Base-by-base conservation (phyloP, 2,329 filamentous ascomycete species). In the Diplodia mutila region DNA sequence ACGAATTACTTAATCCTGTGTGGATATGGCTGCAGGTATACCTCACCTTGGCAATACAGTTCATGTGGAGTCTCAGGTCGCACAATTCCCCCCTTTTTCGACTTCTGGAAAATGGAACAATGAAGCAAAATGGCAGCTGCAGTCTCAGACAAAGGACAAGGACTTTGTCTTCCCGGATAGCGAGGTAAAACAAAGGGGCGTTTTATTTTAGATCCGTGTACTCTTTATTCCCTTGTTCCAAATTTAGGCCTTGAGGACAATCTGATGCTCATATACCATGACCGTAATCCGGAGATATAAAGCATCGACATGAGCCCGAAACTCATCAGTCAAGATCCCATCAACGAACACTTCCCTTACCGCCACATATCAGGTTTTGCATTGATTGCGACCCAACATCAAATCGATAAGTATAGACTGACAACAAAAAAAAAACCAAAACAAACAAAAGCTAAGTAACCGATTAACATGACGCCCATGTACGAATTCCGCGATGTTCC, bases 401-500 rank as follows among this genome's bases (percentile, higher is more conserved):
- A 11, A 46, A n/a, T n/a, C 18, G 9, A 46, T n/a, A 37, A 23
- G 25, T 29, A 53, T 11, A 54, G 7, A 39, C 32, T 6, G 29
- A 32, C 29, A 32, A 32, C 29, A 32, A n/a, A n/a, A n/a, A n/a
- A n/a, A n/a, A n/a, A n/a, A n/a, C n/a, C n/a, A n/a, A n/a, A 8
- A 42, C 32, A 25, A 29, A 16, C 2, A 46, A 39, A 18, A 11
- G 6, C 14, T 8, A 12, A 4, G 12, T 5, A 16, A 42, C 32
- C 14, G 5, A 37, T 29, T 25, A 39, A 18, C 1, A 12, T 14
- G 25, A 61, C 25, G 39, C 2, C 23, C 14, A 6, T 48, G 14
- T 66, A 57, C 27, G 52, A 57, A 49, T 34, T 57, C 51, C 51
- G 52, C 9, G 37, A 48, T 21, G 21, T 66, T 12, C 8, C 37